Evolutionary conservation across 2,329 filamentous ascomycete genomes (phyloP).

Genomic region (Aspergillus aculeatus): DNA sequence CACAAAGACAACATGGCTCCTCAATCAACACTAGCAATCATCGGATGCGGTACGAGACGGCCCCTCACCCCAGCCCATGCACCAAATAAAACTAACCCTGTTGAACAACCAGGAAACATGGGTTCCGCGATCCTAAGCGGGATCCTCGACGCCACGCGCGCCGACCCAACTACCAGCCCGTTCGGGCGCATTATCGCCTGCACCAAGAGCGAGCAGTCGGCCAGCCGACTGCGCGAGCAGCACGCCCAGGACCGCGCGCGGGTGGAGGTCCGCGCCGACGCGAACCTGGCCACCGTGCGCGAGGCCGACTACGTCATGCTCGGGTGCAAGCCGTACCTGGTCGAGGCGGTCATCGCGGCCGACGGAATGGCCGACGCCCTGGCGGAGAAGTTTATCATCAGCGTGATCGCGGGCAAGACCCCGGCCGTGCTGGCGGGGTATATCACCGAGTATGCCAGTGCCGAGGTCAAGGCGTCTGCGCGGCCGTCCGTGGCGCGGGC

Average conservation of each 20-base stretch:
- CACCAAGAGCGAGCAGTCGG: slow-evolving; percentile 39
- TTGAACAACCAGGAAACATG: slow-evolving; percentile 32
- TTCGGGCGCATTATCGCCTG: slow-evolving; percentile 32
- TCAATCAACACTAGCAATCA: slow-evolving; percentile 8
- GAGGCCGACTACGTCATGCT: slow-evolving; percentile 46
- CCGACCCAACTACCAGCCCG: background rate
- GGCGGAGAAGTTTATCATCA: slow-evolving; percentile 49
- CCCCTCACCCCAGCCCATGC: too few species aligned
- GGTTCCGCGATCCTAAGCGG: slow-evolving; percentile 39
- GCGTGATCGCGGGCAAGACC: slow-evolving; percentile 50
- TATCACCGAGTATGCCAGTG: slow-evolving; percentile 23
- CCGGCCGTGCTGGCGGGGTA: slow-evolving; percentile 32
- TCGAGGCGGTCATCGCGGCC: slow-evolving; percentile 38
- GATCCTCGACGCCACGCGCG: slow-evolving; percentile 28
- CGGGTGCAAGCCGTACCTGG: slow-evolving; percentile 48
- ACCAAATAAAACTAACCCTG: background rate
- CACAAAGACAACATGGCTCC: background rate
- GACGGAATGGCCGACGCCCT: slow-evolving; percentile 40
- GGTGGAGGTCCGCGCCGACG: slow-evolving; percentile 32
- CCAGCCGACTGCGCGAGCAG: slow-evolving; percentile 28
- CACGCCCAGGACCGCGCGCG: slow-evolving; percentile 31
- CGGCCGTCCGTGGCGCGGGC: slow-evolving; percentile 36
- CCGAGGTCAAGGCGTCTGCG: too few species aligned
- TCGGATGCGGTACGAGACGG: slow-evolving; percentile 18
- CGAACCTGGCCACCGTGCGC: slow-evolving; percentile 35